These are phyloP conservation scores for Akanthomyces muscarius DNA, from an alignment of 2,329 filamentous ascomycete genomes.

Conservation along the genomic window DNA sequence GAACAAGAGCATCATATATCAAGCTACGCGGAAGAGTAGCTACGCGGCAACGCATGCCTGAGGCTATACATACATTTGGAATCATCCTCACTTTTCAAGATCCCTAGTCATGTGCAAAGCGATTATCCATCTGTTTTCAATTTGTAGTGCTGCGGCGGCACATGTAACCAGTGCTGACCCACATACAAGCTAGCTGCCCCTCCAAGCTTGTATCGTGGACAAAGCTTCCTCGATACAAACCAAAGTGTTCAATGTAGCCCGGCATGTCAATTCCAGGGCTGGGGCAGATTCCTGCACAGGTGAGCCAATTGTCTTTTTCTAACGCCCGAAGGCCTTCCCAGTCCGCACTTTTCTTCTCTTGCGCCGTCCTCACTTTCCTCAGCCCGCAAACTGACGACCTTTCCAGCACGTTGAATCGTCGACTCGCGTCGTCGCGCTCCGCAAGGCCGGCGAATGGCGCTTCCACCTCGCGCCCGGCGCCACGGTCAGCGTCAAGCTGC, in stretches of 20 bases:
- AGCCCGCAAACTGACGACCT: neutral
- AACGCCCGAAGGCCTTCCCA: neutral
- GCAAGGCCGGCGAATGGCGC: slow-evolving; percentile 69
- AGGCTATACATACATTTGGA: slow-evolving; percentile 17
- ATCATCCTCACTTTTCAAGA: neutral
- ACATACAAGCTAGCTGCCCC: slow-evolving; percentile 3
- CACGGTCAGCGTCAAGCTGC: slow-evolving; percentile 53
- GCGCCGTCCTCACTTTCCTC: neutral
- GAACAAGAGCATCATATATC: neutral
- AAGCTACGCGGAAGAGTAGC: neutral
- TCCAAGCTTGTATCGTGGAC: slow-evolving; percentile 1
- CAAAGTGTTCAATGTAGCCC: slow-evolving; percentile 28
- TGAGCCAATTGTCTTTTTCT: slow-evolving; percentile 31
- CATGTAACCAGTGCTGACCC: neutral
- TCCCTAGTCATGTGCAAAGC: neutral
- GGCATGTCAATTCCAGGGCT: slow-evolving; percentile 71
- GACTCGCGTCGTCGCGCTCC: slow-evolving; percentile 49
- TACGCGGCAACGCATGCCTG: slow-evolving; percentile 4
- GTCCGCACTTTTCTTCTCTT: neutral
- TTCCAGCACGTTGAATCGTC: slow-evolving; percentile 35
- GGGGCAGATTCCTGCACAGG: slow-evolving; percentile 61
- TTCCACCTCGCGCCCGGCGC: slow-evolving; percentile 62
- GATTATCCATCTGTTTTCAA: neutral
- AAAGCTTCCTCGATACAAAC: slow-evolving; percentile 4
- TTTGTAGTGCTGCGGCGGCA: neutral